A percentile compares a stretch with the other conserved stretches of the same genome.
Evolutionary conservation across 2,329 filamentous ascomycete genomes (phyloP).

Genomic region (Cladobotryum protrusum): DNA sequence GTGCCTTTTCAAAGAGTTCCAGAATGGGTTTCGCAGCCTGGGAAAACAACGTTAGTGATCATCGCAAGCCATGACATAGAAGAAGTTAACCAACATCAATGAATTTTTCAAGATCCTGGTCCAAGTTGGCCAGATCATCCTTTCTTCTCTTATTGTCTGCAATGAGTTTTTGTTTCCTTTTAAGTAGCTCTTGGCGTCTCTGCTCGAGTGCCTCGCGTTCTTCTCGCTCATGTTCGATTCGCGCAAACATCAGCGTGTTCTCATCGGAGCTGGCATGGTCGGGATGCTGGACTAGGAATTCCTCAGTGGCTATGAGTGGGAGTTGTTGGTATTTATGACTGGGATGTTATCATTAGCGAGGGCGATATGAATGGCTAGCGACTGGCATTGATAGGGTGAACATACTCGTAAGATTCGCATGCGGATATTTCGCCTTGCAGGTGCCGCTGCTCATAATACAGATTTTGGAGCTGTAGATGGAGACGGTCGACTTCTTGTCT

Average conservation of each 20-base stretch:
- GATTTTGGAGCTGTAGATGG: constrained; percentile 87
- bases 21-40: constrained; percentile 85
- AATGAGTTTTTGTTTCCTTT: constrained; percentile 56
- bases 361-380: background rate
- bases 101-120: constrained; percentile 88
- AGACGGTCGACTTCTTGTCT: constrained; percentile 86
- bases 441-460: constrained; percentile 94
- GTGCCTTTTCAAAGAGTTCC: constrained; percentile 73
- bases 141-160: constrained; percentile 83
- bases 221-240: constrained; percentile 83
- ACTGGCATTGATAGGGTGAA: constrained; percentile 20
- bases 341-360: background rate
- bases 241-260: constrained; percentile 77
- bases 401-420: constrained; percentile 87
- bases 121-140: constrained; percentile 84
- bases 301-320: constrained; percentile 74
- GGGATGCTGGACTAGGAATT: constrained; percentile 72
- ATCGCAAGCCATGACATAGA: background rate
- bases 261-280: constrained; percentile 68
- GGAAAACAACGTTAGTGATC: constrained; percentile 14
- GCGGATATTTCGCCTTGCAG: constrained; percentile 82
- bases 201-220: constrained; percentile 83
- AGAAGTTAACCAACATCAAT: constrained; percentile 60
- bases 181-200: constrained; percentile 69
- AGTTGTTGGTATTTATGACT: constrained; percentile 85